These are phyloP conservation scores for Calonectria ilicicola DNA, from an alignment of 2,329 filamentous ascomycete genomes.

Conservation along the genomic window DNA sequence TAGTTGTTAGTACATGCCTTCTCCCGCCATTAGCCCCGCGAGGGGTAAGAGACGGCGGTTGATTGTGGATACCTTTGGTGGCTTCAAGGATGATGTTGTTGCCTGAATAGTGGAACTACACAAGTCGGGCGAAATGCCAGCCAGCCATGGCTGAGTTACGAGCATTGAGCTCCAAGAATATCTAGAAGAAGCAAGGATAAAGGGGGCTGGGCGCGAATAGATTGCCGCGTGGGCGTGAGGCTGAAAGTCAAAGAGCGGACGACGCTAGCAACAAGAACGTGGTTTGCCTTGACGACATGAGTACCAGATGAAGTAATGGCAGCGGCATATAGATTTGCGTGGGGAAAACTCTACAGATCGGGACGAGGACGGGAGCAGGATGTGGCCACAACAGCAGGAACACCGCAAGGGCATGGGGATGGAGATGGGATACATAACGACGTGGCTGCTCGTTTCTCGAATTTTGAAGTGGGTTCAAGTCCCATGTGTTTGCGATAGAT, in stretches of 20 bases:
- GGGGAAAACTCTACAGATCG: constrained; percentile 11
- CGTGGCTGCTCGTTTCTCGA: not conserved
- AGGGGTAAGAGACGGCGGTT: constrained; percentile 3
- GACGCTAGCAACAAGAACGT: not conserved
- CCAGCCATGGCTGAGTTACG: not conserved
- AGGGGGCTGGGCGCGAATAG: not conserved
- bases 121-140: not conserved
- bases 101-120: not conserved
- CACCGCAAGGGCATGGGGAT: not conserved
- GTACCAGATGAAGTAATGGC: not conserved
- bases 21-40: not conserved
- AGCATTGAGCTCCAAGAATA: not conserved
- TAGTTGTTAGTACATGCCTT: not conserved
- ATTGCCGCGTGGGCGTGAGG: not conserved
- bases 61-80: constrained; percentile 6
- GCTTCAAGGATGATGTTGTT: not conserved
- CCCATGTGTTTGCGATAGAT: not conserved
- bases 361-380: not conserved
- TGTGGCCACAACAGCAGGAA: not conserved
- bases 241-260: constrained; percentile 17
- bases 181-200: not conserved
- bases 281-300: not conserved
- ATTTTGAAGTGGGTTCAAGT: not conserved
- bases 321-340: constrained; percentile 6
- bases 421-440: not conserved